Percentiles rank a stretch among this genome's conserved stretches.
Evolutionary conservation across 495 filamentous ascomycete genomes (phyloP).

Genomic region (Aspergillus affinis): DNA sequence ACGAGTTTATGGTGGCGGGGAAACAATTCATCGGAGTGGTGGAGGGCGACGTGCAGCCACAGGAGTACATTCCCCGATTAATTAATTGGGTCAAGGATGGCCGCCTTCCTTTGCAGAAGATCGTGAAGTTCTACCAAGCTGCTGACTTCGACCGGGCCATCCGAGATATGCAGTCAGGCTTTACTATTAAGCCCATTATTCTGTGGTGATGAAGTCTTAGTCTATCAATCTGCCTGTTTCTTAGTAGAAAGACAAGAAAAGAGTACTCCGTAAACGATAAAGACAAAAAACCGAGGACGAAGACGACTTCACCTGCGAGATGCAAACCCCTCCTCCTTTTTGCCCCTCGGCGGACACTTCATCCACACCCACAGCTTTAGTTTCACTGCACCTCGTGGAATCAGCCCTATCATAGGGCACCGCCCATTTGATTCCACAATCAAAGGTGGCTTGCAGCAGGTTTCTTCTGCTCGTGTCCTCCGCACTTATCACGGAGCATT

Average conservation of each 20-base stretch:
- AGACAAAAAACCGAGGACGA: too few species aligned
- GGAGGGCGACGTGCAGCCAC: slow-evolving; percentile 20
- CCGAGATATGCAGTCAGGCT: slow-evolving; percentile 14
- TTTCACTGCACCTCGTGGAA: background rate
- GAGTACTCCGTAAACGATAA: too few species aligned
- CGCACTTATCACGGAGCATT: too few species aligned
- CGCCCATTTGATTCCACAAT: background rate
- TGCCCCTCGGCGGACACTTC: background rate
- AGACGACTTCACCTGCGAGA: too few species aligned
- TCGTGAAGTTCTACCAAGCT: slow-evolving; percentile 16
- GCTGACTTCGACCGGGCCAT: slow-evolving; percentile 17
- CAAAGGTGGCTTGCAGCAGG: background rate
- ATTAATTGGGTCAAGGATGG: slow-evolving; percentile 30
- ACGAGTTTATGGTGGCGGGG: slow-evolving; percentile 22
- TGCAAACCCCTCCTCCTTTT: background rate
- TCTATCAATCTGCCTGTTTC: too few species aligned
- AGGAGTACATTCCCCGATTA: slow-evolving; percentile 30
- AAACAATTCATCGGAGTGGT: slow-evolving; percentile 20
- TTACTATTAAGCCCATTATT: slow-evolving; percentile 20
- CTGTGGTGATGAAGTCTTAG: slow-evolving; percentile 6
- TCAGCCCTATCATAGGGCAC: background rate
- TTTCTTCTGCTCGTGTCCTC: too few species aligned
- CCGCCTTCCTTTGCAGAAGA: slow-evolving; percentile 26
- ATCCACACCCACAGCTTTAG: background rate
- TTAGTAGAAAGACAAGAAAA: too few species aligned